A percentile compares a stretch with the other conserved stretches of the same genome.
Conservation (phyloP, 2,329 filamentous ascomycete genomes). For the Monilinia laxa region DNA sequence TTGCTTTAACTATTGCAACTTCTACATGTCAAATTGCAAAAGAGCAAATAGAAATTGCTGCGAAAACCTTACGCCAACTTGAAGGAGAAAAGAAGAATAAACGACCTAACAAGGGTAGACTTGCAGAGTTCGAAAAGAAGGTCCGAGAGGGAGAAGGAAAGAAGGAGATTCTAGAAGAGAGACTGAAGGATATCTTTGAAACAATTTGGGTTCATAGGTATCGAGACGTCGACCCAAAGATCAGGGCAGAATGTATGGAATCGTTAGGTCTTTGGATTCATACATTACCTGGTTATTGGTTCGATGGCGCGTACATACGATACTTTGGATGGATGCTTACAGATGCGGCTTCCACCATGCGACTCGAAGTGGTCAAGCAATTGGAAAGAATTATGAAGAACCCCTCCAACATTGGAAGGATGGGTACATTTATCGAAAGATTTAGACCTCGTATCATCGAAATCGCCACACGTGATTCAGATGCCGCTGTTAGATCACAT, state of each 20-base stretch:
- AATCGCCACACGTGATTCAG: slow-evolving; percentile 84
- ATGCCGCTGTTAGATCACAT: slow-evolving; percentile 74
- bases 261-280: slow-evolving; percentile 88
- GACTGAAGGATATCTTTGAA: slow-evolving; percentile 84
- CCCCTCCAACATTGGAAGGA: slow-evolving; percentile 69
- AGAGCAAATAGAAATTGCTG: slow-evolving; percentile 68
- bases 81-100: slow-evolving; percentile 74
- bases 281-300: slow-evolving; percentile 80
- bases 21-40: slow-evolving; percentile 73
- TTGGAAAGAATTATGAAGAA: slow-evolving; percentile 76
- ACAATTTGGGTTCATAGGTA: slow-evolving; percentile 94
- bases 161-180: slow-evolving; percentile 61
- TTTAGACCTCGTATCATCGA: slow-evolving; percentile 87
- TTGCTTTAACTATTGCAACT: slow-evolving; percentile 75
- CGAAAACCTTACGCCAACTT: slow-evolving; percentile 74
- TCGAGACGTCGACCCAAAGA: slow-evolving; percentile 86
- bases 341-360: slow-evolving; percentile 70
- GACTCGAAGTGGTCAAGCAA: slow-evolving; percentile 84
- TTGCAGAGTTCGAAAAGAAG: slow-evolving; percentile 69
- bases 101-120: slow-evolving; percentile 74
- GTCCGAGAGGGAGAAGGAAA: slow-evolving; percentile 49
- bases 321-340: slow-evolving; percentile 96
- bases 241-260: slow-evolving; percentile 83
- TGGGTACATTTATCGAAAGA: slow-evolving; percentile 90
- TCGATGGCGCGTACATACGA: slow-evolving; percentile 84